phyloP scores from a whole-genome alignment of 345 rosid species.

The Eucalyptus sp. region DNA sequence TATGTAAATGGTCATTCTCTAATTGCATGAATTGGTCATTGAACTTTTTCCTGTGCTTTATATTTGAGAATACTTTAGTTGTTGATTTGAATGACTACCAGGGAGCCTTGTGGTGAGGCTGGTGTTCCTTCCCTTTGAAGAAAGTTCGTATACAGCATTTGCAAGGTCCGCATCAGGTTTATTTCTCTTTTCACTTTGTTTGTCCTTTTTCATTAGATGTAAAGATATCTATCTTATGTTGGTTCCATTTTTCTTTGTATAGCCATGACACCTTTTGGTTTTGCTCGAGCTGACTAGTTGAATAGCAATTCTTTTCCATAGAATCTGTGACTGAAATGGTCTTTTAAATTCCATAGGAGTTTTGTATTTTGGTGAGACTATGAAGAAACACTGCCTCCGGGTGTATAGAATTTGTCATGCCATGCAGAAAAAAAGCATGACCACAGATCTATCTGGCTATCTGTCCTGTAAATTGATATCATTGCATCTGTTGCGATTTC shows the following conservation, averaged over 20 bases:
- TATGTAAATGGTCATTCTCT: background rate
- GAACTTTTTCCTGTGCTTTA: background rate
- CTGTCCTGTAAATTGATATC: background rate
- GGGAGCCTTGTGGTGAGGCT: conserved; percentile 94
- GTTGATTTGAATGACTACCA: conserved; percentile 8
- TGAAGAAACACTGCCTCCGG: background rate
- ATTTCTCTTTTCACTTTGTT: conserved; percentile 29
- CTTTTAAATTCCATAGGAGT: background rate
- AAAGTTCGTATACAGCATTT: conserved; percentile 87
- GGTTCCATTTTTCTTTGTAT: background rate
- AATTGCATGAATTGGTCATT: background rate
- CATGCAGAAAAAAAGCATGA: background rate
- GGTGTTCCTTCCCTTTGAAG: conserved; percentile 95
- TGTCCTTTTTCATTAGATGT: background rate
- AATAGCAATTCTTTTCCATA: background rate
- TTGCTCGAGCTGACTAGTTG: background rate
- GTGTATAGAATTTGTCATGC: background rate
- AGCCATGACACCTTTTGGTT: background rate
- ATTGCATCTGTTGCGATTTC: background rate
- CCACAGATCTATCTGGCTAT: background rate
- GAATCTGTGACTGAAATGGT: background rate
- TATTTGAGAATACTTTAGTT: background rate
- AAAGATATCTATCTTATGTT: background rate
- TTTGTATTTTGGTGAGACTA: background rate
- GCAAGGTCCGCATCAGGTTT: conserved; percentile 99